These are phyloP conservation scores for Gentiana straminea DNA, from an alignment of 257 asterid species.

Conservation along the genomic window DNA sequence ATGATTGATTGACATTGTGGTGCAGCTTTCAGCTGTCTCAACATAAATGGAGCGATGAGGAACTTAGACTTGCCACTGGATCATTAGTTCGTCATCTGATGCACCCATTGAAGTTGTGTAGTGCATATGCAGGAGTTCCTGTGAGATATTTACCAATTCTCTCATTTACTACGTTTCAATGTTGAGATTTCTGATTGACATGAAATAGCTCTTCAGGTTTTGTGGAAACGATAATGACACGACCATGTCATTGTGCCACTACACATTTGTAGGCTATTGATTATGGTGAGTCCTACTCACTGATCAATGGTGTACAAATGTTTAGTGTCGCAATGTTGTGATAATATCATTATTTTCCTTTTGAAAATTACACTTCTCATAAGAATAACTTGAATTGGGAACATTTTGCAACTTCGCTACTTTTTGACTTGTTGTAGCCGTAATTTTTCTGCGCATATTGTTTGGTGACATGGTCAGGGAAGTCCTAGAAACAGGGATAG, in stretches of 20 bases:
- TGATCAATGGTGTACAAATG: too few species aligned
- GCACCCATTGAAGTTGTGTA: conserved; percentile 48
- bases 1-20: not conserved
- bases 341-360: too few species aligned
- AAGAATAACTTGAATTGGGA: not conserved
- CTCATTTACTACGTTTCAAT: not conserved
- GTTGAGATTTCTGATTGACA: not conserved
- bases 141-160: conserved; percentile 25
- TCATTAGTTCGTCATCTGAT: conserved; percentile 32
- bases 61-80: conserved; percentile 76
- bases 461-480: conserved; percentile 38
- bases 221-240: too few species aligned
- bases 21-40: conserved; percentile 19
- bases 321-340: too few species aligned
- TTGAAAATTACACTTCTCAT: too few species aligned
- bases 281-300: too few species aligned
- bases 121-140: conserved; percentile 67
- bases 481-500: conserved; percentile 48
- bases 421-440: not conserved
- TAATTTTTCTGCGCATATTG: not conserved
- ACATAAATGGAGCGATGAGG: conserved; percentile 63
- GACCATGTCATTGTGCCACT: too few species aligned
- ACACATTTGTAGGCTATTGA: too few species aligned
- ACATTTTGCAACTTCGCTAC: not conserved
- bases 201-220: not conserved